Evolutionary conservation across 208 protist genomes (phyloP).

Genomic region (Tritrichomonas musculus): DNA sequence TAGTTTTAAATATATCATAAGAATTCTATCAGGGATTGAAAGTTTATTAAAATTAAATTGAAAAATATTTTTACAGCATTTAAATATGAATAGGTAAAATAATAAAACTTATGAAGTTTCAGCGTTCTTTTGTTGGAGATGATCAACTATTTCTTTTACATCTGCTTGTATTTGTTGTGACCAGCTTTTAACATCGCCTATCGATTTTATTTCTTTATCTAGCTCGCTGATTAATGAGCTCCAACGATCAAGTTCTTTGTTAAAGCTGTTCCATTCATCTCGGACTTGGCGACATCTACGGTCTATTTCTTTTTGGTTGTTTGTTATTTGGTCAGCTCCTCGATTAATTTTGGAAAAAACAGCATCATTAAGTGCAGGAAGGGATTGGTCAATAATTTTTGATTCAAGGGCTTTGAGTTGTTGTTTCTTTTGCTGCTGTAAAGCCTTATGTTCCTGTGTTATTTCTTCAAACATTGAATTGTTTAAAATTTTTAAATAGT

Average conservation of each 20-base stretch:
- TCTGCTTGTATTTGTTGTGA: slow-evolving; percentile 22
- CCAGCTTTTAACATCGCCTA: slow-evolving; percentile 5
- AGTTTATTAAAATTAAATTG: too few relatives aligned
- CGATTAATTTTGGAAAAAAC: neutral
- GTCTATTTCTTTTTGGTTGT: slow-evolving; percentile 31
- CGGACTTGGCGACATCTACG: neutral
- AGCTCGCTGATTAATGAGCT: neutral
- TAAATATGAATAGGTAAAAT: too few relatives aligned
- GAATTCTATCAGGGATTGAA: too few relatives aligned
- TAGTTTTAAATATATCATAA: too few relatives aligned
- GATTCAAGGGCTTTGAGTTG: neutral
- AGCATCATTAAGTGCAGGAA: neutral
- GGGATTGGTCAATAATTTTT: neutral
- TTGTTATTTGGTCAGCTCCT: neutral
- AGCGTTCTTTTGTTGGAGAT: neutral
- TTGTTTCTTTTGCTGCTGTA: neutral
- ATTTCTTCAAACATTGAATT: neutral
- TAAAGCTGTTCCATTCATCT: neutral
- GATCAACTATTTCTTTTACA: neutral
- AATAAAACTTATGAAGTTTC: too few relatives aligned
- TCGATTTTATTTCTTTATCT: neutral
- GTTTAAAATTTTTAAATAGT: neutral
- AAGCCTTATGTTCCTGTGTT: neutral
- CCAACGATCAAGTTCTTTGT: neutral
- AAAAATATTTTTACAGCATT: too few relatives aligned